Conservation (phyloP, 257 asterid species). For the Ilex aquifolium region DNA sequence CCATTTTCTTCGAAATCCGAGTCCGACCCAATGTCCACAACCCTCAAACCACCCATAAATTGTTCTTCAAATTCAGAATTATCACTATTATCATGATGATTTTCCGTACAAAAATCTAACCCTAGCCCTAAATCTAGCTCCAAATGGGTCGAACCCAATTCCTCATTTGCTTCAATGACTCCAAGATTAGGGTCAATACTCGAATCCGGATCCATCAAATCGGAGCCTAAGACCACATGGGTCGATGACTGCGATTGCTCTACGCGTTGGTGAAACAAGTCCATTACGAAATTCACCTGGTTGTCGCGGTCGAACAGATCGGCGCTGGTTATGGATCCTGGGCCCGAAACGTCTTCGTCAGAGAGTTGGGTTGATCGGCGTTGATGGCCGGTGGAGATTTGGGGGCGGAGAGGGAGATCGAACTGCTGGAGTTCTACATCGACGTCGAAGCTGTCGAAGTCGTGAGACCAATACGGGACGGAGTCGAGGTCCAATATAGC, state of each 20-base stretch:
- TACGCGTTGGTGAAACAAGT: constrained; percentile 33
- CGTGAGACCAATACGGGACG: constrained; percentile 21
- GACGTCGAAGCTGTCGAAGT: constrained; percentile 23
- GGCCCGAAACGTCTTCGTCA: constrained; percentile 14
- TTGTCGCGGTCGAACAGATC: constrained; percentile 26
- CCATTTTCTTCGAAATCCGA: constrained; percentile 17
- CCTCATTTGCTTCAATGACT: constrained; percentile 16
- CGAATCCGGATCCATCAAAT: constrained; percentile 12
- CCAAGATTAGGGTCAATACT: constrained; percentile 17
- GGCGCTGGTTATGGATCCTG: constrained; percentile 15
- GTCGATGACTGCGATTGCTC: constrained; percentile 23
- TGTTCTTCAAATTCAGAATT: constrained; percentile 15
- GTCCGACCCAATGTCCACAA: constrained; percentile 25
- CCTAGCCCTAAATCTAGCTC: constrained; percentile 26
- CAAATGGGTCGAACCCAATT: constrained; percentile 12
- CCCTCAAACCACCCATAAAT: constrained; percentile 18
- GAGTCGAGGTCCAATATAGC: constrained; percentile 1
- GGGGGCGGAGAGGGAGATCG: constrained; percentile 4
- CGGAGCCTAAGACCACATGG: constrained; percentile 11
- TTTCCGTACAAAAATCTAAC: constrained; percentile 21
- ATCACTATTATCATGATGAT: constrained; percentile 3
- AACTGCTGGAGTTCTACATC: constrained; percentile 17
- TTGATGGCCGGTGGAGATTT: constrained; percentile 10
- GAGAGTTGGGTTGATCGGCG: not conserved
- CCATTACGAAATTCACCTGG: constrained; percentile 35